Conservation (phyloP, 2,329 filamentous ascomycete species). For the Sporothrix mexicana region DNA sequence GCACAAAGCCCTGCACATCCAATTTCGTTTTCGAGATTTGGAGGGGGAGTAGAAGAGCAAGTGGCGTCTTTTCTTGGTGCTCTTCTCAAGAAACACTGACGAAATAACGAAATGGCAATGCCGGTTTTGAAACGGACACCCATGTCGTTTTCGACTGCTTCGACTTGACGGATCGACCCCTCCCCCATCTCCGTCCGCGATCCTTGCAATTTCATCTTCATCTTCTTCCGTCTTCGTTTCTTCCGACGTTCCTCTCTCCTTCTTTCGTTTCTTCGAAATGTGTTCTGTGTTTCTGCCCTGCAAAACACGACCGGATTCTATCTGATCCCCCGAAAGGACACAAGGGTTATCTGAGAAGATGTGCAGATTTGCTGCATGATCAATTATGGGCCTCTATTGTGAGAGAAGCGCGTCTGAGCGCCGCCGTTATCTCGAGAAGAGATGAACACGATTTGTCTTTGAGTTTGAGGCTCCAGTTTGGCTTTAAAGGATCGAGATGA, state of each 20-base stretch:
- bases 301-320: slow-evolving; percentile 1
- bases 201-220: slow-evolving; percentile 30
- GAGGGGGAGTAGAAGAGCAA: neutral
- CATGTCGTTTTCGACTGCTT: neutral
- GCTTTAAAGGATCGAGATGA: neutral
- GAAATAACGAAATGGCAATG: neutral
- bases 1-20: neutral
- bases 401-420: neutral
- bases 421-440: neutral
- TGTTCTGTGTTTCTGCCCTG: neutral
- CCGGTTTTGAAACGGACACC: slow-evolving; percentile 1
- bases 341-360: neutral
- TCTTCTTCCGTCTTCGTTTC: neutral
- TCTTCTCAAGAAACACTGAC: neutral
- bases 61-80: neutral
- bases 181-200: slow-evolving; percentile 3
- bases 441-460: no score
- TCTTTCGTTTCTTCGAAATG: neutral
- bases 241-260: neutral
- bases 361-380: neutral
- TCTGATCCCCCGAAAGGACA: neutral
- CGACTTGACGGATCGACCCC: neutral
- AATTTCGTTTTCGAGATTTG: slow-evolving; percentile 16
- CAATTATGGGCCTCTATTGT: neutral
- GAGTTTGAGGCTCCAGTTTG: neutral